phyloP scores from a whole-genome alignment of 2,329 filamentous ascomycete genomes.

The Neonectria neomacrospora region DNA sequence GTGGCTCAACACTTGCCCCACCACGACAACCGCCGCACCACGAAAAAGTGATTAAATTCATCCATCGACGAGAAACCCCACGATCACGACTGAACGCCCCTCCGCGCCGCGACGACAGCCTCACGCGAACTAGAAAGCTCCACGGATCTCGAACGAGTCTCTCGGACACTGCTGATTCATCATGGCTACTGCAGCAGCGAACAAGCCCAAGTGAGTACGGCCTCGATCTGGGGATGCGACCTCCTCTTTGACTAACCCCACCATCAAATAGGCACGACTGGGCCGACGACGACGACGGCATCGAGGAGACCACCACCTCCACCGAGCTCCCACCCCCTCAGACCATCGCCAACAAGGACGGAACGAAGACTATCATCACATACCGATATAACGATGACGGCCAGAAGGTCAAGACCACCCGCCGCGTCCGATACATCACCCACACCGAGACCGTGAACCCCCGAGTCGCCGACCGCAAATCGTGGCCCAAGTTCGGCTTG shows the following conservation, averaged over 20 bases:
- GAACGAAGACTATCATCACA: constrained; percentile 93
- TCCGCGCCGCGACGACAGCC: constrained; percentile 40
- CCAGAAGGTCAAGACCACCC: constrained; percentile 97
- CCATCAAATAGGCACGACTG: constrained; percentile 73
- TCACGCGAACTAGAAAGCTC: constrained; percentile 33
- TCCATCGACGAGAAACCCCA: constrained; percentile 52
- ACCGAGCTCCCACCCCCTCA: constrained; percentile 82
- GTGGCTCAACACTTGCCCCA: constrained; percentile 49
- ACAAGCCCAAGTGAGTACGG: constrained; percentile 54
- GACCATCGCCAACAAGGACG: constrained; percentile 96
- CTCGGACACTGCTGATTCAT: constrained; percentile 41
- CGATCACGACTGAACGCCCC: constrained; percentile 47
- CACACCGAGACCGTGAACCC: constrained; percentile 96
- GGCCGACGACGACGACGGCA: constrained; percentile 95
- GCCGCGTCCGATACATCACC: constrained; percentile 91
- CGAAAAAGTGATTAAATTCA: constrained; percentile 57
- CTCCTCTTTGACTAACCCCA: constrained; percentile 51
- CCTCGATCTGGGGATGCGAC: constrained; percentile 33
- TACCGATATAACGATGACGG: constrained; percentile 92
- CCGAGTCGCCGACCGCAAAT: constrained; percentile 92
- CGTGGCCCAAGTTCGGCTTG: constrained; percentile 91
- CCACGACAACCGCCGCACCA: constrained; percentile 51
- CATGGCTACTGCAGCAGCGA: constrained; percentile 54
- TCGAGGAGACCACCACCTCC: constrained; percentile 72
- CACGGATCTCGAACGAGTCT: constrained; percentile 28